Evolutionary conservation across 1,139 yeast genomes (phyloP).

Genomic region (Yamadazyma oceani): DNA sequence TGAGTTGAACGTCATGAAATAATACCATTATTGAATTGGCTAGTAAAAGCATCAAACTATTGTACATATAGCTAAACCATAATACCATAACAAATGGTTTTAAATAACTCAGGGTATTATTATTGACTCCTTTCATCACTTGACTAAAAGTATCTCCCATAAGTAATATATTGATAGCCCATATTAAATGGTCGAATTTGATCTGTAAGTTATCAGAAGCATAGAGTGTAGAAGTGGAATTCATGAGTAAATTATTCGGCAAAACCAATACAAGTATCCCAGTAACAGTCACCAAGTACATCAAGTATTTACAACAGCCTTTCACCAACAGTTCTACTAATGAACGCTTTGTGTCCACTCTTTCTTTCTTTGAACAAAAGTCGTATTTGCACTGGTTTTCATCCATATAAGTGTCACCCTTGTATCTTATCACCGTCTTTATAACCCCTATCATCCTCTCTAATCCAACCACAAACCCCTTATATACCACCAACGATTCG

Average conservation of each 20-base stretch:
- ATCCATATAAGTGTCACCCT: too few relatives aligned
- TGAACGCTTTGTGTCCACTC: too few relatives aligned
- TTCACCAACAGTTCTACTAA: background rate
- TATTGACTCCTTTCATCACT: background rate
- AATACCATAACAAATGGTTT: slow-evolving; percentile 10
- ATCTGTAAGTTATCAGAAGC: slow-evolving; percentile 12
- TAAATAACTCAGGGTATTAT: background rate
- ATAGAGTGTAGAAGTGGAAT: slow-evolving; percentile 19
- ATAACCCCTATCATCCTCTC: background rate
- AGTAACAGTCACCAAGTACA: slow-evolving; percentile 2
- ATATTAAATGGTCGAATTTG: slow-evolving; percentile 25
- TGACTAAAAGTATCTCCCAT: background rate
- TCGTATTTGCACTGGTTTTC: too few relatives aligned
- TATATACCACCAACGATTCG: background rate
- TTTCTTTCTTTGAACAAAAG: too few relatives aligned
- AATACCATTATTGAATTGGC: slow-evolving; percentile 18
- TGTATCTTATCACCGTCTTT: background rate
- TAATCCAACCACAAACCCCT: background rate
- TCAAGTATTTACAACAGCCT: background rate
- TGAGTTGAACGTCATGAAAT: slow-evolving; percentile 25
- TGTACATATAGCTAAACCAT: slow-evolving; percentile 26
- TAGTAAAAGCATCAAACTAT: slow-evolving; percentile 19
- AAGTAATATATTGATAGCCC: slow-evolving; percentile 20
- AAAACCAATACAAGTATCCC: slow-evolving; percentile 11
- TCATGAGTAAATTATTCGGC: slow-evolving; percentile 20